Evolutionary conservation across 441 rosid species (phyloP), one percentile per base, ranked within the genome.

Genomic region (Erodium trifolium): DNA sequence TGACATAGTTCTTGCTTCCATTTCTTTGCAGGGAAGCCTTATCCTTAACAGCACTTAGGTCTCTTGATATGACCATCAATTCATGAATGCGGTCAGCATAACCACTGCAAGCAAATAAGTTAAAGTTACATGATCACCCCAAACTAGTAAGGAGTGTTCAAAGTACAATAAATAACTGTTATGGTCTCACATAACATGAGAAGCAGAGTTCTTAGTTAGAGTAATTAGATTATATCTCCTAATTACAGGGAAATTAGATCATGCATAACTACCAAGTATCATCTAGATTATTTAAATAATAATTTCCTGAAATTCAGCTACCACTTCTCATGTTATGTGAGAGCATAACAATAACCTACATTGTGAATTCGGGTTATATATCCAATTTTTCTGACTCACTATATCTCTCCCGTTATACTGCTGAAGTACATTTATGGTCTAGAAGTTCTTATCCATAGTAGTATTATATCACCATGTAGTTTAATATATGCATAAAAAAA

Each of bases 71-170:
- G 66, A 78, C 82, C 80, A 91, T 79, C 77, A 96, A 77, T 79
- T 96, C 99, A 76, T 92, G 90, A 86, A 96, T 96, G 73, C 98
- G 98, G 71, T 91, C 92, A 70, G 99, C 99, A 82, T 91, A 96
- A 73, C 99, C 99, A 86, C 99, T 93, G 86, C 16, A 71, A 76
- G 49, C 16, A 67, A 67, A 19, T 11, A 66, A 18, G n/a, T 31
- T 65, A 34, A 5, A 0, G 37, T 19, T 13, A 63, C 41, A 47
- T 47, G 53, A 47, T 47, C 53, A 47, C 53, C n/a, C 65, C 9
- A n/a, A 37, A 57, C 16, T 4, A 71, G 77, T 35, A 68, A n/a
- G 43, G 73, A 67, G 29, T 5, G 14, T 5, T 68, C 23, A 43
- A 68, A 75, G 73, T 34, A 65, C 67, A 49, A 62, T 64, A 55